These are phyloP conservation scores for Piloderma croceum DNA, from an alignment of 768 basidiomycete species.

Conservation along the genomic window DNA sequence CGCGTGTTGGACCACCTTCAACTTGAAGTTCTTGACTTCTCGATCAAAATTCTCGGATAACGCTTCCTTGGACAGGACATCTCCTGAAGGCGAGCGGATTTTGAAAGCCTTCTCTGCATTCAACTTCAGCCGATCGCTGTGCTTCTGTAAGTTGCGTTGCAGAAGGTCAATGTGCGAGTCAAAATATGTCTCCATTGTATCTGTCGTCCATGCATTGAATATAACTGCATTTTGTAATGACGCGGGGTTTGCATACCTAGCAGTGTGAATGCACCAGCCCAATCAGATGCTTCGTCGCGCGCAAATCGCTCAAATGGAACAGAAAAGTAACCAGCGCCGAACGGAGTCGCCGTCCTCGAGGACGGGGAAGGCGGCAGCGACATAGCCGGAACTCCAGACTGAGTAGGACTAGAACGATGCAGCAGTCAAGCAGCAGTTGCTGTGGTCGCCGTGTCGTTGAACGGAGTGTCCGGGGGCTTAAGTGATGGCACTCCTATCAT, in stretches of 20 bases:
- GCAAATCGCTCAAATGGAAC: slow-evolving; percentile 68
- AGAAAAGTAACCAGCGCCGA: slow-evolving; percentile 54
- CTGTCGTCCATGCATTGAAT: slow-evolving; percentile 31
- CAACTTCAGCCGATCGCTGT: slow-evolving; percentile 76
- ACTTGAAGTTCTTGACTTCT: slow-evolving; percentile 80
- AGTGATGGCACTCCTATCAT: too few relatives aligned
- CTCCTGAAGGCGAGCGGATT: slow-evolving; percentile 41
- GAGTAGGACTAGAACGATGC: too few relatives aligned
- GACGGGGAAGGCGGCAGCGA: not conserved
- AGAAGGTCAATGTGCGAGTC: slow-evolving; percentile 83
- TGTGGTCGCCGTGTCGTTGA: too few relatives aligned
- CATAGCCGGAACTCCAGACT: too few relatives aligned
- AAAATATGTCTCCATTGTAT: slow-evolving; percentile 93
- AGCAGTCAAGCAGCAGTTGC: too few relatives aligned
- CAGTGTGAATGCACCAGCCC: slow-evolving; percentile 79
- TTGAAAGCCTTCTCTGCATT: slow-evolving; percentile 80
- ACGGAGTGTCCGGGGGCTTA: too few relatives aligned
- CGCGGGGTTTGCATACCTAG: too few relatives aligned
- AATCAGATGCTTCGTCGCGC: slow-evolving; percentile 70
- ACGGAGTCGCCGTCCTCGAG: not conserved
- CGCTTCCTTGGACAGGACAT: slow-evolving; percentile 53
- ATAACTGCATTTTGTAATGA: not conserved
- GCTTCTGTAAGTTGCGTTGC: slow-evolving; percentile 81
- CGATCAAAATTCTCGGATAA: slow-evolving; percentile 76
- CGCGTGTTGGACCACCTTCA: slow-evolving; percentile 52